Conservation (phyloP, 192 early-diverging fungal species). For the Coemansia sp. region DNA sequence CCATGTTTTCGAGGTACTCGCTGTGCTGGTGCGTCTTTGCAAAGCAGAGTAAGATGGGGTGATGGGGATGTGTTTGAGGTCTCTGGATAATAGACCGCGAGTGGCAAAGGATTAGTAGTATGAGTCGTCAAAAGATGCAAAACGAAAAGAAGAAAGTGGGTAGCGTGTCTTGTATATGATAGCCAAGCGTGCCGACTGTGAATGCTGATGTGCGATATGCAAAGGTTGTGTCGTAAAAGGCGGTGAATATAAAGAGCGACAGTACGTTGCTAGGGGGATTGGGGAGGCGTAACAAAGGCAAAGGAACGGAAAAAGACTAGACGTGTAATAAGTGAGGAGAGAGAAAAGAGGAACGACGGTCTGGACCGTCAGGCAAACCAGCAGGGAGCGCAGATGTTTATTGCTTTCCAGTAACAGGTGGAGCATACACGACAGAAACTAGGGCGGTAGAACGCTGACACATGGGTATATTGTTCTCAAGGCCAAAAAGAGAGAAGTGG, state of each 20-base stretch:
- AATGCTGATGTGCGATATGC: neutral
- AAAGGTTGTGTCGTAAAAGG: neutral
- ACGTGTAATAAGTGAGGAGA: neutral
- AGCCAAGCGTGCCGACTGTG: neutral
- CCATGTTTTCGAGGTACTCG: neutral
- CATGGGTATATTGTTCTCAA: neutral
- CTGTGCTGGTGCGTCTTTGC: neutral
- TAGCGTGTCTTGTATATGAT: neutral
- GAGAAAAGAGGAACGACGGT: neutral
- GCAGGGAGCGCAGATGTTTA: neutral
- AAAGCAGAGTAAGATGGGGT: neutral
- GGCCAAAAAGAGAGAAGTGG: neutral
- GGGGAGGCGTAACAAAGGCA: neutral
- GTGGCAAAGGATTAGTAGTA: neutral
- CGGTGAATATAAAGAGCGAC: neutral
- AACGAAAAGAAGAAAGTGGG: neutral
- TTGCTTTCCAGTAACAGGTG: neutral
- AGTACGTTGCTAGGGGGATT: neutral
- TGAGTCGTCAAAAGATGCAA: neutral
- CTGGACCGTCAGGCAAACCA: neutral
- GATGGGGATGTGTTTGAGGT: no score
- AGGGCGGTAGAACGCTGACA: slow-evolving; percentile 1
- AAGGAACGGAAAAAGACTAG: neutral
- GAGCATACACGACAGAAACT: neutral
- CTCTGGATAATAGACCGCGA: neutral